phyloP scores from a whole-genome alignment of 176 grass and related monocot genomes.

The Triticum urartu region DNA sequence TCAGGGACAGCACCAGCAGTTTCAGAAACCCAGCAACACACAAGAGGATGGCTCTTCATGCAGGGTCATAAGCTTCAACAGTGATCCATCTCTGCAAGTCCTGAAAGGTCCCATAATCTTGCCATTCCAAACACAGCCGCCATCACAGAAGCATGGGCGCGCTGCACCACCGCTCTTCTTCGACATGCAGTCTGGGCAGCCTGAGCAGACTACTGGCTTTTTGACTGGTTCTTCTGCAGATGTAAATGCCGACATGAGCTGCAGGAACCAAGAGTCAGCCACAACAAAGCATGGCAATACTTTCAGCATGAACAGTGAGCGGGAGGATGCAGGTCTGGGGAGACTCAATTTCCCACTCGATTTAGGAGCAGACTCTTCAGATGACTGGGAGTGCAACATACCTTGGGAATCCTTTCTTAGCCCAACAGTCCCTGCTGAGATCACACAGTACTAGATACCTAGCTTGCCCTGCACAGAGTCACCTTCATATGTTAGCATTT shows the following conservation, averaged over 20 bases:
- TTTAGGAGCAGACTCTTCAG: slow-evolving; percentile 51
- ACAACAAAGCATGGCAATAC: slow-evolving; percentile 10
- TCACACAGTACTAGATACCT: background rate
- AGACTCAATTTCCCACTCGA: slow-evolving; percentile 55
- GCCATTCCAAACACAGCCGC: slow-evolving; percentile 40
- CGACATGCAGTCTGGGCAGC: slow-evolving; percentile 43
- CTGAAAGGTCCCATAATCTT: slow-evolving; percentile 32
- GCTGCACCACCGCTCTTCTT: slow-evolving; percentile 46
- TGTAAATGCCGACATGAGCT: slow-evolving; percentile 19
- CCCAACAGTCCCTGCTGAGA: slow-evolving; percentile 16
- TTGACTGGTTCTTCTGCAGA: slow-evolving; percentile 33
- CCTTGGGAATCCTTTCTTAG: slow-evolving; percentile 66
- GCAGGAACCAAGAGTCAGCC: slow-evolving; percentile 20
- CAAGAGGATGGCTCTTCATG: slow-evolving; percentile 40
- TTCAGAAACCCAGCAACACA: slow-evolving; percentile 23
- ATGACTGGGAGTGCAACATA: slow-evolving; percentile 79
- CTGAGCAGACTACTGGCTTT: slow-evolving; percentile 45
- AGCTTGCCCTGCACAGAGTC: background rate
- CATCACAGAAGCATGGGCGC: slow-evolving; percentile 27
- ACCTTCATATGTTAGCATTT: no score
- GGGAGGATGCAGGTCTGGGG: slow-evolving; percentile 6
- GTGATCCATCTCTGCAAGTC: slow-evolving; percentile 24
- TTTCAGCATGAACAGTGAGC: slow-evolving; percentile 37
- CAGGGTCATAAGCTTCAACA: slow-evolving; percentile 51
- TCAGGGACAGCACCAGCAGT: slow-evolving; percentile 31